Evolutionary conservation across 495 filamentous ascomycete species (phyloP).

Genomic region (Gamarada debralockiae): DNA sequence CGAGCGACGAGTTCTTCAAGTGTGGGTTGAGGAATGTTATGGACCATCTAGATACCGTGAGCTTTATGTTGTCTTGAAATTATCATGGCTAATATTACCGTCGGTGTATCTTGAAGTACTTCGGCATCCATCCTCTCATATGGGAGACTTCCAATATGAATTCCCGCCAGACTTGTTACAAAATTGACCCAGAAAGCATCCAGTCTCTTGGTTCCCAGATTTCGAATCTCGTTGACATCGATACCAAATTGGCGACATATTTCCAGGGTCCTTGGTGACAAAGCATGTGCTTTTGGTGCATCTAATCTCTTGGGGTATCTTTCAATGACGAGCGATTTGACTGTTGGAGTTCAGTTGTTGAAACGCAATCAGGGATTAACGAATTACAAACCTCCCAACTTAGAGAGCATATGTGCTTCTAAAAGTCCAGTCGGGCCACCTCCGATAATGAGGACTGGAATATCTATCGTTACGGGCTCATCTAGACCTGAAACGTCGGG

Average conservation of each 20-base stretch:
- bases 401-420: constrained; percentile 27
- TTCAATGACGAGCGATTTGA: constrained; percentile 21
- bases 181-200: constrained; percentile 27
- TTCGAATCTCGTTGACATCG: constrained; percentile 17
- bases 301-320: constrained; percentile 16
- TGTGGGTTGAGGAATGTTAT: constrained; percentile 23
- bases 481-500: no score
- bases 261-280: constrained; percentile 21
- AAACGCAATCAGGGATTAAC: background rate
- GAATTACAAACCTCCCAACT: background rate
- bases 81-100: background rate
- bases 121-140: constrained; percentile 25
- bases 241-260: constrained; percentile 25
- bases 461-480: no score
- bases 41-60: constrained; percentile 19
- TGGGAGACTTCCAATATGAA: constrained; percentile 18
- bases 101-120: constrained; percentile 19
- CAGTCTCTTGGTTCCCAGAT: constrained; percentile 10
- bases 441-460: constrained; percentile 36
- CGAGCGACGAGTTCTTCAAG: constrained; percentile 21
- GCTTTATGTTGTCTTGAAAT: background rate
- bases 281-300: constrained; percentile 24
- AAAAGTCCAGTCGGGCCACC: constrained; percentile 32
- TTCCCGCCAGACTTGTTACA: constrained; percentile 15
- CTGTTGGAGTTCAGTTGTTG: background rate